A percentile compares a stretch with the other conserved stretches of the same genome.
Evolutionary conservation across 352 stramenopile species (phyloP).

Genomic region (Globisporangium lucens): DNA sequence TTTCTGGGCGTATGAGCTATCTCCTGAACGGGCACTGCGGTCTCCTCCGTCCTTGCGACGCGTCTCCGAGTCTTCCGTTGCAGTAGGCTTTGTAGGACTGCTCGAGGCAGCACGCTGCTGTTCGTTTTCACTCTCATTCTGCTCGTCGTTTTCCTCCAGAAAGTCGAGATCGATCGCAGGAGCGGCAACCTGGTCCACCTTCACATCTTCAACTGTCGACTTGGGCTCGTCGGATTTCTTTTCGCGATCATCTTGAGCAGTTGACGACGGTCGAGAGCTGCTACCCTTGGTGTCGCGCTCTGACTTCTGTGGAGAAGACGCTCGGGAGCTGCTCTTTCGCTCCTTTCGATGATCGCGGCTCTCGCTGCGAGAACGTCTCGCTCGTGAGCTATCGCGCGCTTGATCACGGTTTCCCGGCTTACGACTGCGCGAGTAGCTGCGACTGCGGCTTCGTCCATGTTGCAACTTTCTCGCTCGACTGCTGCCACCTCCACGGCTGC

Average conservation of each 20-base stretch:
- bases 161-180: constrained; percentile 86
- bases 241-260: constrained; percentile 17
- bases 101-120: constrained; percentile 3
- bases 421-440: constrained; percentile 41
- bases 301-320: constrained; percentile 9
- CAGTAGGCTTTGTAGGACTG: constrained; percentile 1
- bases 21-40: neutral
- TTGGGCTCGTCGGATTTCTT: constrained; percentile 17
- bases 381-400: constrained; percentile 25
- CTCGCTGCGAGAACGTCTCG: constrained; percentile 42
- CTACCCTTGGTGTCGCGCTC: constrained; percentile 10
- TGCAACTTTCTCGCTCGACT: constrained; percentile 16
- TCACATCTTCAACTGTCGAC: constrained; percentile 60
- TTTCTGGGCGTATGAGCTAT: constrained; percentile 8
- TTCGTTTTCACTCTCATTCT: constrained; percentile 43
- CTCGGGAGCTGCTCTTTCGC: constrained; percentile 12
- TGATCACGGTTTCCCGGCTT: constrained; percentile 34
- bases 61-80: neutral
- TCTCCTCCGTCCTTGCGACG: neutral
- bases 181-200: constrained; percentile 71
- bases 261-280: neutral
- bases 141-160: constrained; percentile 49
- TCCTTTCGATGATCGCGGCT: constrained; percentile 31
- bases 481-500: constrained; percentile 31
- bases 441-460: constrained; percentile 48